Evolutionary conservation across 164 flowering plant species (phyloP).

Genomic region (Litsea cubeba): DNA sequence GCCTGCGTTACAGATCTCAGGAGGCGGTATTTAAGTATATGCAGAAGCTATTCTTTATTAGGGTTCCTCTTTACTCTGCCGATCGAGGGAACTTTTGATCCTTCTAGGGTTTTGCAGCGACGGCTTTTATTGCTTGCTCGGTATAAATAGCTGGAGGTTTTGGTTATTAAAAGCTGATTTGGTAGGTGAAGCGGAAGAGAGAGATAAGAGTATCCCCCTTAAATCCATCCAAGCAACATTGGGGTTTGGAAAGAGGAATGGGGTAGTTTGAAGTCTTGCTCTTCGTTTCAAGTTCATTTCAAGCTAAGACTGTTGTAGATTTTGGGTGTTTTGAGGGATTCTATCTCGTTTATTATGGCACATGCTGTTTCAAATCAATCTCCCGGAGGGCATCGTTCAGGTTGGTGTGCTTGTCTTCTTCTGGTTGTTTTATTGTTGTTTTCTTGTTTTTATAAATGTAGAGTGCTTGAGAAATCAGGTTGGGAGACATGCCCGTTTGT

Average conservation of each 20-base stretch:
- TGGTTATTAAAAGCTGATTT: conserved; percentile 5
- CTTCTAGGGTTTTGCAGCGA: neutral
- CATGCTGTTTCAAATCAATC: conserved; percentile 26
- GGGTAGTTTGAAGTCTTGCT: conserved; percentile 8
- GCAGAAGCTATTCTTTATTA: neutral
- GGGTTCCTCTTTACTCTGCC: neutral
- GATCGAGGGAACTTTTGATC: neutral
- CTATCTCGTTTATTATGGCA: conserved; percentile 25
- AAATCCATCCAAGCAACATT: neutral
- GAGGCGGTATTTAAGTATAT: neutral
- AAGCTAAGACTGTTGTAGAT: neutral
- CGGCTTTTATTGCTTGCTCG: neutral
- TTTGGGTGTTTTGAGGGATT: neutral
- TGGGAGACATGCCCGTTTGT: neutral
- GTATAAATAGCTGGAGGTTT: conserved; percentile 2
- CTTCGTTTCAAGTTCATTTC: neutral
- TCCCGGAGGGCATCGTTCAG: conserved; percentile 29
- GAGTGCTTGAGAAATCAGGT: no score
- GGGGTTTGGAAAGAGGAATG: conserved; percentile 1
- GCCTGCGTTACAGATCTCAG: conserved; percentile 6
- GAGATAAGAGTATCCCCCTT: neutral
- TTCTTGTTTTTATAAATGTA: neutral
- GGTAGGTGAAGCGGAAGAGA: conserved; percentile 18
- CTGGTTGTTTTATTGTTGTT: neutral
- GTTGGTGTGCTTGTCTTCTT: conserved; percentile 16